A percentile compares a stretch with the other conserved stretches of the same genome.
Conservation (phyloP, 768 basidiomycete species). For the Russula sp. region DNA sequence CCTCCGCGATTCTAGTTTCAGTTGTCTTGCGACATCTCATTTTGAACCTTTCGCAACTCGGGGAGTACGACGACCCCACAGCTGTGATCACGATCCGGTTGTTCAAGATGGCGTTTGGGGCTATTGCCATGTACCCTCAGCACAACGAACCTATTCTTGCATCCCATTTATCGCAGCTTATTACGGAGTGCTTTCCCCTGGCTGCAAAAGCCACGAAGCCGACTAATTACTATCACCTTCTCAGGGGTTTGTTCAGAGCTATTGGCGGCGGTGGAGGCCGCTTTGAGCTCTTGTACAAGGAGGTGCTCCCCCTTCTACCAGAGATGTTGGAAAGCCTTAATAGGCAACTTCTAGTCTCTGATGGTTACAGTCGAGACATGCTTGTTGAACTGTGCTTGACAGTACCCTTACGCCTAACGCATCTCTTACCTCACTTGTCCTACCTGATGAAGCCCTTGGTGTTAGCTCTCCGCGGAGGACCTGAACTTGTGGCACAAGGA, state of each 20-base stretch:
- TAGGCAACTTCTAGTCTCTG: slow-evolving; percentile 78
- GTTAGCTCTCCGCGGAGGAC: slow-evolving; percentile 76
- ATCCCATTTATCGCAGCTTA: slow-evolving; percentile 81
- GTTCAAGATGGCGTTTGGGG: slow-evolving; percentile 92
- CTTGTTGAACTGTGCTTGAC: slow-evolving; percentile 97
- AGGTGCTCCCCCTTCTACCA: slow-evolving; percentile 90
- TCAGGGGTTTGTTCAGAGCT: slow-evolving; percentile 87
- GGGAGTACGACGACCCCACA: slow-evolving; percentile 74
- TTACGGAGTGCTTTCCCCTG: slow-evolving; percentile 94
- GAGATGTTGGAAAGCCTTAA: slow-evolving; percentile 96
- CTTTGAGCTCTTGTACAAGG: slow-evolving; percentile 92
- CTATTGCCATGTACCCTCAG: slow-evolving; percentile 64
- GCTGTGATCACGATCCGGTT: slow-evolving; percentile 82
- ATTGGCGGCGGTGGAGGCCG: slow-evolving; percentile 89
- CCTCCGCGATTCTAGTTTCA: slow-evolving; percentile 74
- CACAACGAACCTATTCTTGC: slow-evolving; percentile 91
- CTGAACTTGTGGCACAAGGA: slow-evolving; percentile 91
- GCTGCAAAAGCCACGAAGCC: slow-evolving; percentile 89
- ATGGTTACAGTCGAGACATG: slow-evolving; percentile 79
- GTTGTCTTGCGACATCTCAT: slow-evolving; percentile 86
- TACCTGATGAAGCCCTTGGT: slow-evolving; percentile 97
- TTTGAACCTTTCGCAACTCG: slow-evolving; percentile 71
- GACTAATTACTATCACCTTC: slow-evolving; percentile 85
- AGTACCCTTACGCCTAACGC: slow-evolving; percentile 90
- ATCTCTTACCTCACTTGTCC: slow-evolving; percentile 88